Base-by-base conservation (phyloP, 208 protist species). In the Kentomonas sorsogonicus region DNA sequence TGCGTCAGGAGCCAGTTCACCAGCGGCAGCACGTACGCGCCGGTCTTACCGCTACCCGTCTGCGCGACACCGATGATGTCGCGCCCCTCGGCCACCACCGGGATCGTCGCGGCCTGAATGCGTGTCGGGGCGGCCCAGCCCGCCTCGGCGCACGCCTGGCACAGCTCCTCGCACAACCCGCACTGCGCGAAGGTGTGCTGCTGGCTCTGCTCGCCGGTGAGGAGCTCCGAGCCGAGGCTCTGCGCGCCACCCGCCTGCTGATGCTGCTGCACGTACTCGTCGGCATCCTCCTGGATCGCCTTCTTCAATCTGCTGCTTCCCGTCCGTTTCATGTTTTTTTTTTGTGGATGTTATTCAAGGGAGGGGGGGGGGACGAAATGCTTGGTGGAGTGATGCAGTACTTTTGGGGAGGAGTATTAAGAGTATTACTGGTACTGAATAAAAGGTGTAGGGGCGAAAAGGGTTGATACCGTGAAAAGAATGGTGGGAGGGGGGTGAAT, bases 21-120 rank as follows among this genome's bases (percentile, higher is more conserved):
- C n/a, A 99, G 93, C 6, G 98, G 98, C 40, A 99, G 80, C 10
- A 93, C 96, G 68, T 99, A 99, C 1, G 98, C 95, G 25, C 90
- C 97, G 1, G 98, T 99, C 72, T 99, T 99, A 53, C 98, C 98
- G 43, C 93, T 98, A 25, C 98, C 98, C 15, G 98, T 99, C 73
- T 99, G 93, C 20, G 98, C 98, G 20, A 99, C 78, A 34, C 97
- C 98, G 58, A 99, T 99, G n/a, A 97, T 47, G 43, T 97, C 91
- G 15, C 83, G 73, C 6, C 89, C 96, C 60, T 94, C 72, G 0
- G 97, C 55, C 0, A 96, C 87, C 15, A 91, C 70, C 27, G 97
- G 97, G 43, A 99, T 98, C 22, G 93, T 74, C 45, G 97, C 74
- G 23, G 76, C 73, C 72, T 99, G 98, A 61, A 99, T 99, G 26